Conservation (phyloP, 148 eudicot species). For the Arctostaphylos glauca region DNA sequence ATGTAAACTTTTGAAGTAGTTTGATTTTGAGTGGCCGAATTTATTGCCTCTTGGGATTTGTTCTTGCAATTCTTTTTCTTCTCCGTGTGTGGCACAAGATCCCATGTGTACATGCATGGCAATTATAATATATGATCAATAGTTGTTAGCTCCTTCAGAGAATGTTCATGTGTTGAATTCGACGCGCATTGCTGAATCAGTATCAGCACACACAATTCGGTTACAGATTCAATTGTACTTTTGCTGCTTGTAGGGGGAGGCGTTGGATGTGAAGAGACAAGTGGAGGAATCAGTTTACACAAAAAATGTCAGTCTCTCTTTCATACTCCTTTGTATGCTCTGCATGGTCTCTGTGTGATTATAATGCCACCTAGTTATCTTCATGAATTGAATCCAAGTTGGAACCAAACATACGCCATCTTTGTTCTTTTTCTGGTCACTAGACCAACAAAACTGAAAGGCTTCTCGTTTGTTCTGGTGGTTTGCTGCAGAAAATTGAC, state of each 20-base stretch:
- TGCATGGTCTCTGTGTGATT: constrained; percentile 3
- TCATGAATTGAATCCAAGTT: background rate
- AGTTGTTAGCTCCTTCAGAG: background rate
- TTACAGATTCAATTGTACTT: constrained; percentile 8
- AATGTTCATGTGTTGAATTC: background rate
- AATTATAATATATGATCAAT: background rate
- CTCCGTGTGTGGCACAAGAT: background rate
- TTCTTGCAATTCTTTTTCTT: background rate
- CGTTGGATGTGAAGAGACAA: constrained; percentile 71
- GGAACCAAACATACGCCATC: background rate
- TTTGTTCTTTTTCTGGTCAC: background rate
- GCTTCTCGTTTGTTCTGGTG: background rate
- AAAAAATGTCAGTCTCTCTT: constrained; percentile 69
- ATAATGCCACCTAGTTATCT: background rate
- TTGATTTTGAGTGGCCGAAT: background rate
- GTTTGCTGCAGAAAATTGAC: constrained; percentile 75
- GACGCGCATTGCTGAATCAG: background rate
- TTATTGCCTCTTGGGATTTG: background rate
- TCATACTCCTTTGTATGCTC: constrained; percentile 5
- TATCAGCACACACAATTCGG: background rate
- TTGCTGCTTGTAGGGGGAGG: constrained; percentile 61
- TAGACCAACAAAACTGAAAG: background rate
- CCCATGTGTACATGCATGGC: background rate
- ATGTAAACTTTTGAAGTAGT: background rate
- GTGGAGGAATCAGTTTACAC: constrained; percentile 78